A percentile compares a stretch with the other conserved stretches of the same genome.
phyloP scores from a whole-genome alignment of 164 flowering plant genomes.

The Magnolia sinica region DNA sequence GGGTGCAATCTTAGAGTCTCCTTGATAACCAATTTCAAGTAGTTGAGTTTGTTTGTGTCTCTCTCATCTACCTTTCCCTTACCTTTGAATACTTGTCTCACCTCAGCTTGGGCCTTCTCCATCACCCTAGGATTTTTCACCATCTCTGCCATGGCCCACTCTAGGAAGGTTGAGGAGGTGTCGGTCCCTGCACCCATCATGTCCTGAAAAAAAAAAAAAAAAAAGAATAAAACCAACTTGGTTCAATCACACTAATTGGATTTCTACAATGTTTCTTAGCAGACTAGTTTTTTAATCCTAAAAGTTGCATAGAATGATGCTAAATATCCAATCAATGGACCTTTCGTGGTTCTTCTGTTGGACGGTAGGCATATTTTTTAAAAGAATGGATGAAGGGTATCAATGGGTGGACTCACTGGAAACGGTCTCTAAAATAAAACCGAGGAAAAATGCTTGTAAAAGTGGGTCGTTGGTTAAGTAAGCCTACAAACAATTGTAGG shows the following conservation, averaged over 20 bases:
- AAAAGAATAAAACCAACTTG: background rate
- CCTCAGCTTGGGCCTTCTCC: conserved; percentile 8
- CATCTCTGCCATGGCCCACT: conserved; percentile 7
- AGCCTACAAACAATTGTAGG: too few species aligned
- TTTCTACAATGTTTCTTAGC: background rate
- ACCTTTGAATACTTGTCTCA: background rate
- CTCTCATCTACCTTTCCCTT: conserved; percentile 5
- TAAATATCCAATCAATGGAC: background rate
- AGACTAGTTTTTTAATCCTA: too few species aligned
- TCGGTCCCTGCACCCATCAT: conserved; percentile 5
- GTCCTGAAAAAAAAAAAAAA: background rate
- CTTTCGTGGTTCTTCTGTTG: background rate
- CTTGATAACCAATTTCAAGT: conserved; percentile 5
- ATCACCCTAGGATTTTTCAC: conserved; percentile 1
- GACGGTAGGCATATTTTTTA: background rate
- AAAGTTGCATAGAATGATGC: background rate
- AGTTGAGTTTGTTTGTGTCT: background rate
- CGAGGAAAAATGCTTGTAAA: too few species aligned
- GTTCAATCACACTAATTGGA: background rate
- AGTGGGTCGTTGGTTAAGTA: too few species aligned
- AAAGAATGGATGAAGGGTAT: too few species aligned
- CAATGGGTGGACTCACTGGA: too few species aligned
- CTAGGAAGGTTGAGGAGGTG: background rate
- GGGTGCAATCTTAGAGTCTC: conserved; percentile 43
- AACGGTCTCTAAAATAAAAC: too few species aligned